Evolutionary conservation across 768 basidiomycete species (phyloP), one percentile per base, ranked within the genome.

Genomic region (Clavaria fumosa): DNA sequence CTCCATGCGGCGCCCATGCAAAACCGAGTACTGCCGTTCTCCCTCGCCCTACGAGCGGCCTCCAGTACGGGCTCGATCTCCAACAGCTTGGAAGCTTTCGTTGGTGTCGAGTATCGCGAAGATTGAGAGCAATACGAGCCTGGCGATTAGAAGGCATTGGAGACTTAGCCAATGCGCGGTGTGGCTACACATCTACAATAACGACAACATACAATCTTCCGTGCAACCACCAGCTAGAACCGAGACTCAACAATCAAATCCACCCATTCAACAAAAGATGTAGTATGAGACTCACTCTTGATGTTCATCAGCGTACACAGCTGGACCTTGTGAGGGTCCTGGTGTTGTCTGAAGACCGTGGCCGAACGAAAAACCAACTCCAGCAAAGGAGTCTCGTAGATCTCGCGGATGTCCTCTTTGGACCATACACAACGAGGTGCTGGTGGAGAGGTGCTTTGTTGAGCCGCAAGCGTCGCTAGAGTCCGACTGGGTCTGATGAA

Each of bases 1-100:
- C 93, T 67, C 93, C 93, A 99, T 4, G 93, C 93, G 3, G 93
- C 91, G 41, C 93, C 93, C 93, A 96, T 97, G 57, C 93, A 97
- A 61, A 97, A 97, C 19, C 93, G 70, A 14, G 93, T 97, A 54
- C 86, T 90, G 23, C 93, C 93, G 54, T 96, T 97, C 47, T 67
- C 91, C 53, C 95, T 97, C 18, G 93, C 93, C 52, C 81, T 79
- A 9, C 85, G 72, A 15, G 93, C 93, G 20, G 89, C 93, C 49
- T 81, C 79, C 6, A 99, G 62, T 11, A 97, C 93, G 12, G 91
- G 89, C 49, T 88, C 90, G 34, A 96, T 61, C 33, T 91, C 81
- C 9, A 95, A 68, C 31, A 97, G 62, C 39, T 75, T 74, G 11
- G 85, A 85, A 20, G 93, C 93, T 54, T 77, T 79, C 30, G 91